phyloP scores from a whole-genome alignment of 208 protist species.

The Leishmania arabica region DNA sequence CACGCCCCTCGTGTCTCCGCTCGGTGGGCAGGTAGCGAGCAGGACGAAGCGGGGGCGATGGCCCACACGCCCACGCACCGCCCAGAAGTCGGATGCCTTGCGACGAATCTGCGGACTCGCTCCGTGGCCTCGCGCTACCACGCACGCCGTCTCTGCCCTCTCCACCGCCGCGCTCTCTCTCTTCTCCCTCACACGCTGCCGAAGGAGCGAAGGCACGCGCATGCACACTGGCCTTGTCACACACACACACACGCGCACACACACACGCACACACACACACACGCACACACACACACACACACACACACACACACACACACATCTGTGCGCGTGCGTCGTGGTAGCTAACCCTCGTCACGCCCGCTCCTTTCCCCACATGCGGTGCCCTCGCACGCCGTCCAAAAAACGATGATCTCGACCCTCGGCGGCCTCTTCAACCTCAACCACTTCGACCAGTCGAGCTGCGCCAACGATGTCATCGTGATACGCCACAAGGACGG shows the following conservation, averaged over 20 bases:
- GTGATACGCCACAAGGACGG: constrained; percentile 96
- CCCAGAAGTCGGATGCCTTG: too few species aligned
- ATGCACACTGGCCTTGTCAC: neutral
- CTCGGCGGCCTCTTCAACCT: constrained; percentile 73
- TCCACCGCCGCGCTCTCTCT: neutral
- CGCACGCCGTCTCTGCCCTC: neutral
- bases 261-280: too few species aligned
- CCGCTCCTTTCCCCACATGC: neutral
- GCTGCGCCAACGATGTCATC: constrained; percentile 97
- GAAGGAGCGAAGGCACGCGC: neutral
- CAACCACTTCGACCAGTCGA: constrained; percentile 85
- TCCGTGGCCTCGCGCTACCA: too few species aligned
- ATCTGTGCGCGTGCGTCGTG: neutral
- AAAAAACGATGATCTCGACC: constrained; percentile 64
- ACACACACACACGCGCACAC: neutral
- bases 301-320: too few species aligned
- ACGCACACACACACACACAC: too few species aligned
- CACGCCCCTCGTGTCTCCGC: neutral
- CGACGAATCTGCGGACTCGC: too few species aligned
- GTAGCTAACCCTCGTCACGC: neutral
- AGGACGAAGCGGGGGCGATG: neutral
- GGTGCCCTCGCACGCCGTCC: neutral
- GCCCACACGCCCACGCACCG: too few species aligned
- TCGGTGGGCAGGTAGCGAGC: neutral
- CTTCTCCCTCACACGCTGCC: neutral